A percentile compares a stretch with the other conserved stretches of the same genome.
phyloP scores from a whole-genome alignment of 2,329 filamentous ascomycete genomes.

The Coniochaeta sp. region DNA sequence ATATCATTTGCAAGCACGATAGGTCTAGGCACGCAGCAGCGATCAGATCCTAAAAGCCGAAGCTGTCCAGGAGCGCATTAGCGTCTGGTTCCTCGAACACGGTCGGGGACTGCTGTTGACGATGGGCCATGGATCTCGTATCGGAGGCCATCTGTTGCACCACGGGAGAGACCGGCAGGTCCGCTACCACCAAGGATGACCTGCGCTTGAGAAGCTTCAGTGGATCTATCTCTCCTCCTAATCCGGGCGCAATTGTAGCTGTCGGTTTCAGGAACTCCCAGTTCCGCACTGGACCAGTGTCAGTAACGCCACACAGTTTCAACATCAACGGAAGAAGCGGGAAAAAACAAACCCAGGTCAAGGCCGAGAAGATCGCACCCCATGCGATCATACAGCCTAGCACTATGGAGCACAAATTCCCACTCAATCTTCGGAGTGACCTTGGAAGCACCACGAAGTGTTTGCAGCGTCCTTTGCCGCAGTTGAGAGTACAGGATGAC shows the following conservation, averaged over 20 bases:
- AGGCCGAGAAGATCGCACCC: slow-evolving; percentile 86
- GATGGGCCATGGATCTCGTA: slow-evolving; percentile 30
- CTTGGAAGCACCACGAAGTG: slow-evolving; percentile 76
- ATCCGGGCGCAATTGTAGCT: slow-evolving; percentile 20
- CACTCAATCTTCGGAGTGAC: slow-evolving; percentile 74
- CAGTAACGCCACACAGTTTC: not conserved
- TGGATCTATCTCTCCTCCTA: slow-evolving; percentile 51
- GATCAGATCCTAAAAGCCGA: slow-evolving; percentile 63
- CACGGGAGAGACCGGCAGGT: slow-evolving; percentile 45
- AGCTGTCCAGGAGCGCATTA: slow-evolving; percentile 81
- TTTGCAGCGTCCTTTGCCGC: slow-evolving; percentile 73
- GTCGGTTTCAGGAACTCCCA: slow-evolving; percentile 69
- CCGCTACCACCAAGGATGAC: slow-evolving; percentile 74
- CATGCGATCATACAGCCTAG: slow-evolving; percentile 80
- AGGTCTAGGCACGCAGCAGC: not conserved
- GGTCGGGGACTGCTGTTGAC: slow-evolving; percentile 56
- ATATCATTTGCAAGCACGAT: too few relatives aligned
- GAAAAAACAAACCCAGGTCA: slow-evolving; percentile 58
- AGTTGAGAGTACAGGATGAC: slow-evolving; percentile 84
- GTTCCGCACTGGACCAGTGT: slow-evolving; percentile 51
- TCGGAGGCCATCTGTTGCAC: slow-evolving; percentile 27
- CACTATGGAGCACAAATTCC: slow-evolving; percentile 83
- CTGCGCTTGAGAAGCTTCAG: slow-evolving; percentile 62
- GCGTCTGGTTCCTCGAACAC: slow-evolving; percentile 91
- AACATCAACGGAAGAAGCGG: slow-evolving; percentile 8